Conservation (phyloP, 2,329 filamentous ascomycete genomes). For the Fusarium sp. region DNA sequence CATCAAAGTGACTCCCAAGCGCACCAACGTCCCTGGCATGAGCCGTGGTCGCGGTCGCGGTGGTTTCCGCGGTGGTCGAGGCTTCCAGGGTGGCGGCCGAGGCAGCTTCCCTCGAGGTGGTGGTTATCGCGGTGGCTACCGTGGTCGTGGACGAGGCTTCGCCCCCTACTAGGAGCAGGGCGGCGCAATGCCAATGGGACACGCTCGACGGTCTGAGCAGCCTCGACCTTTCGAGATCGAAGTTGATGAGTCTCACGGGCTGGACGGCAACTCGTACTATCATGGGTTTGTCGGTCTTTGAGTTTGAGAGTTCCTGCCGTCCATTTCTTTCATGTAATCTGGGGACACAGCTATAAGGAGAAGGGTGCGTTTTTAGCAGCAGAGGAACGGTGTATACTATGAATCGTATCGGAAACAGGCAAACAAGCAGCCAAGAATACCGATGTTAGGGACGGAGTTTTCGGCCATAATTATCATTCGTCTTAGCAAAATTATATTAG, state of each 20-base stretch:
- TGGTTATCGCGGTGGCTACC: constrained; percentile 76
- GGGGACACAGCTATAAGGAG: constrained; percentile 37
- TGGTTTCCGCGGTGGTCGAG: constrained; percentile 58
- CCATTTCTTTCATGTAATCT: constrained; percentile 23
- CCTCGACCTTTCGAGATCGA: constrained; percentile 45
- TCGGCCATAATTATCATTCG: constrained; percentile 36
- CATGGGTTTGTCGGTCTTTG: constrained; percentile 26
- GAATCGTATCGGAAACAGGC: constrained; percentile 21
- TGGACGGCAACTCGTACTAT: constrained; percentile 26
- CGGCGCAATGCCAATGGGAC: constrained; percentile 40
- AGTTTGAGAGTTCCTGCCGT: constrained; percentile 5
- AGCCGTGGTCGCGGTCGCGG: constrained; percentile 74
- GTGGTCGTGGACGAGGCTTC: constrained; percentile 74
- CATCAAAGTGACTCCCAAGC: constrained; percentile 94
- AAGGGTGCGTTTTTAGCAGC: constrained; percentile 35
- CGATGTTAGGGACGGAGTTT: constrained; percentile 44
- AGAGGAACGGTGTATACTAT: constrained; percentile 39
- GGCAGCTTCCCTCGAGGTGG: constrained; percentile 63
- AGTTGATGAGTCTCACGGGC: constrained; percentile 40
- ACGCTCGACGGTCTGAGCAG: constrained; percentile 34
- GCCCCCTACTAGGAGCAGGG: constrained; percentile 70
- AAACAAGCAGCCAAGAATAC: constrained; percentile 33
- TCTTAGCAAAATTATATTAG: constrained; percentile 20
- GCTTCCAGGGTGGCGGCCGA: constrained; percentile 60
- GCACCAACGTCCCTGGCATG: constrained; percentile 97